phyloP scores from a whole-genome alignment of 805 yeast species.

The Wickerhamiella hasegawae region DNA sequence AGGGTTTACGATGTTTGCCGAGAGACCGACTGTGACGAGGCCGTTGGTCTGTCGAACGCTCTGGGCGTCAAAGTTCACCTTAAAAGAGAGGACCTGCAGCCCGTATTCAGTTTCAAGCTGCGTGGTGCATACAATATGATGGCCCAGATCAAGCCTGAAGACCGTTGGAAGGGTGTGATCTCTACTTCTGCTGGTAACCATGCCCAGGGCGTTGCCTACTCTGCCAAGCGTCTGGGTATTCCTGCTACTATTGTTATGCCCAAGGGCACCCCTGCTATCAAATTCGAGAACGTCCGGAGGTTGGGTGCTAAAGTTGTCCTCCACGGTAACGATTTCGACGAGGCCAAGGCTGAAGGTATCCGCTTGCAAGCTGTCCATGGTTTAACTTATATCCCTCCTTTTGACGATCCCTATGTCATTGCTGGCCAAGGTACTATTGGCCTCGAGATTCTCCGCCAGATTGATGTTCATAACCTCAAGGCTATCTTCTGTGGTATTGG shows the following conservation, averaged over 20 bases:
- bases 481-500: constrained; percentile 92
- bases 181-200: constrained; percentile 99
- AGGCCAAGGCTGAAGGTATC: constrained; percentile 83
- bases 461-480: constrained; percentile 53
- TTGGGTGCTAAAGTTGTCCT: constrained; percentile 89
- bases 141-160: constrained; percentile 50
- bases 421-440: constrained; percentile 99
- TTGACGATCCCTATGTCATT: constrained; percentile 92
- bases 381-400: constrained; percentile 88
- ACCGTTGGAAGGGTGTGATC: constrained; percentile 70
- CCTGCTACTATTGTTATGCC: constrained; percentile 99
- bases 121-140: constrained; percentile 98
- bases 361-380: constrained; percentile 54
- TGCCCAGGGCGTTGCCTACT: constrained; percentile 96
- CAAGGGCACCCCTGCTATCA: constrained; percentile 87
- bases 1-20: constrained; percentile 89
- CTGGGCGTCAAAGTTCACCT: constrained; percentile 61
- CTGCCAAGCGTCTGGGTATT: constrained; percentile 69
- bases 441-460: constrained; percentile 78
- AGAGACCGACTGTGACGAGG: constrained; percentile 73
- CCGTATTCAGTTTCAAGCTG: constrained; percentile 89
- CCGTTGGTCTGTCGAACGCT: constrained; percentile 56
- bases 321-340: constrained; percentile 85
- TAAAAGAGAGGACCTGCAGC: constrained; percentile 85
- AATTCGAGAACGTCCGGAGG: constrained; percentile 78